Conservation (phyloP, 2,329 filamentous ascomycete species). For the Aspergillus sp. region DNA sequence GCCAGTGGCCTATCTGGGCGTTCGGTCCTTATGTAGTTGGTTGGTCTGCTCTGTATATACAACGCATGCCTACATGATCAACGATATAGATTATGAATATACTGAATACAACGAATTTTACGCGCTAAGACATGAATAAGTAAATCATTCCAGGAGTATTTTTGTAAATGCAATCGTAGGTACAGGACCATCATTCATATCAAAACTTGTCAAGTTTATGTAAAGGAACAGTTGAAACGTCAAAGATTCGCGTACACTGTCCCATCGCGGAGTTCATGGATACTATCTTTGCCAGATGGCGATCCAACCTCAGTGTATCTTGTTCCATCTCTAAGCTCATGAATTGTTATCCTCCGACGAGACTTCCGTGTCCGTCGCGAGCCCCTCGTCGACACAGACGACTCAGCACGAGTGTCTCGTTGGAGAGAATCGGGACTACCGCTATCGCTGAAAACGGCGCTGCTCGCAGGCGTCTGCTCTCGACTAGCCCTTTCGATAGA, state of each 20-base stretch:
- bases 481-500: constrained; percentile 29
- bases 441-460: constrained; percentile 28
- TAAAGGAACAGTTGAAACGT: constrained; percentile 9
- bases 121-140: too few species aligned
- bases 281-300: constrained; percentile 34
- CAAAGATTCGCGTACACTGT: constrained; percentile 42
- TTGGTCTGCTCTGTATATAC: background rate
- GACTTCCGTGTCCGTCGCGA: constrained; percentile 27
- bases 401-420: constrained; percentile 18
- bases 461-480: constrained; percentile 25
- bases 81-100: constrained; percentile 1
- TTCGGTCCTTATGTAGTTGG: background rate
- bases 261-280: constrained; percentile 43
- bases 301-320: constrained; percentile 41
- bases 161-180: background rate
- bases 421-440: constrained; percentile 28
- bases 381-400: constrained; percentile 20
- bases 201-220: background rate
- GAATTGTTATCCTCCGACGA: constrained; percentile 38
- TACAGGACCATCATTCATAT: background rate
- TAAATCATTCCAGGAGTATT: too few species aligned
- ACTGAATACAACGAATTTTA: background rate
- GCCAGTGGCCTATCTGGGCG: background rate
- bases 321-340: constrained; percentile 42
- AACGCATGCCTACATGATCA: background rate